Evolutionary conservation across 1,284 basidiomycete species (phyloP).

Genomic region (Apiotrichum akiyoshidainum): DNA sequence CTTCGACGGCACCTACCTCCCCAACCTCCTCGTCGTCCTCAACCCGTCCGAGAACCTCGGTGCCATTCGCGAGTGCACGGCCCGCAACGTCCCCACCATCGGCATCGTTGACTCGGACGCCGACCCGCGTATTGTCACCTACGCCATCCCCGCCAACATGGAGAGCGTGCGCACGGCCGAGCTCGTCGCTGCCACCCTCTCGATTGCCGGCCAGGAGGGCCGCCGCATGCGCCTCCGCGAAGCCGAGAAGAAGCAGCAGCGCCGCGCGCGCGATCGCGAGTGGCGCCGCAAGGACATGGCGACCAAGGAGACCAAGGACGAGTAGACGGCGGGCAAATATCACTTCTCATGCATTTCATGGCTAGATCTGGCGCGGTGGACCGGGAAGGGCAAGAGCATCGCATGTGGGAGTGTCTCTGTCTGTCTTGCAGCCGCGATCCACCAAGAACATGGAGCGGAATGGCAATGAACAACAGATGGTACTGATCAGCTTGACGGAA

Average conservation of each 20-base stretch:
- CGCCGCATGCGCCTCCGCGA: constrained; percentile 21
- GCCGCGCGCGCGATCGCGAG: constrained; percentile 3
- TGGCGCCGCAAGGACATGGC: constrained; percentile 3
- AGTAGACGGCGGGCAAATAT: not conserved
- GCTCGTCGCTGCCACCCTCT: constrained; percentile 82
- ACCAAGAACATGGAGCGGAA: too few relatives aligned
- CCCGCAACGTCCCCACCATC: constrained; percentile 78
- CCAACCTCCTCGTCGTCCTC: constrained; percentile 84
- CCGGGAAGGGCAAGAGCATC: too few relatives aligned
- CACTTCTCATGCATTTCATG: constrained; percentile 7
- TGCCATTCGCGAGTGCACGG: constrained; percentile 80
- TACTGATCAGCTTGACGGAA: too few relatives aligned
- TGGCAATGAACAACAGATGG: too few relatives aligned
- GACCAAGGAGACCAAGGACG: not conserved
- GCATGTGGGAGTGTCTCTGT: too few relatives aligned
- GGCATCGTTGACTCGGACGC: constrained; percentile 92
- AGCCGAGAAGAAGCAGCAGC: constrained; percentile 2
- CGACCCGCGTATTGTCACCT: constrained; percentile 95
- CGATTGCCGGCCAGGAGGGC: constrained; percentile 86
- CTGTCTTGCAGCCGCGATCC: too few relatives aligned
- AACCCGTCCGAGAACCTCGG: constrained; percentile 80
- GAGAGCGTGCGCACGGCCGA: constrained; percentile 82
- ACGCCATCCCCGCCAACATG: constrained; percentile 90
- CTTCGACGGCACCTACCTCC: constrained; percentile 62
- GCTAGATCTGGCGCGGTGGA: not conserved